Conservation (phyloP, 768 basidiomycete genomes). For the Termitomyces sp. region DNA sequence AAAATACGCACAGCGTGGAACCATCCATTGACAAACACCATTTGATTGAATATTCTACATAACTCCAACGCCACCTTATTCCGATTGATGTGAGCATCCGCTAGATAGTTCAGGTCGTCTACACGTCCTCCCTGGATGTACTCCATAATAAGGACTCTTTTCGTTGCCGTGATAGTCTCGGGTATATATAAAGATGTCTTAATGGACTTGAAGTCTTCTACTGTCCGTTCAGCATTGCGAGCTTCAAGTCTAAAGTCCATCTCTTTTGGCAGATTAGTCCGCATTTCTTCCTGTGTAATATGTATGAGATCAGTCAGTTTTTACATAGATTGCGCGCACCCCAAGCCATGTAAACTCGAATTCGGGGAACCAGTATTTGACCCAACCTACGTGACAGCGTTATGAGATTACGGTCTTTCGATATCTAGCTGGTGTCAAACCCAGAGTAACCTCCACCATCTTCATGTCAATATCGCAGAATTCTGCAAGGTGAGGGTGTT, state of each 20-base stretch:
- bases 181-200: slow-evolving; percentile 87
- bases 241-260: slow-evolving; percentile 96
- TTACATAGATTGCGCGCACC: slow-evolving; percentile 29
- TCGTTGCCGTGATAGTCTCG: slow-evolving; percentile 72
- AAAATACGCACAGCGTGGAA: slow-evolving; percentile 65
- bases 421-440: slow-evolving; percentile 28
- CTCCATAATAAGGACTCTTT: slow-evolving; percentile 92
- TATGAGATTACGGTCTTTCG: not conserved
- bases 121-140: slow-evolving; percentile 87
- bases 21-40: slow-evolving; percentile 96
- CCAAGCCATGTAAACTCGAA: slow-evolving; percentile 95
- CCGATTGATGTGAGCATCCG: slow-evolving; percentile 79
- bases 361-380: slow-evolving; percentile 91
- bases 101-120: slow-evolving; percentile 83
- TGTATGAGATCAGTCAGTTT: slow-evolving; percentile 26
- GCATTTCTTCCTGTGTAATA: slow-evolving; percentile 83
- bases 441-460: slow-evolving; percentile 73
- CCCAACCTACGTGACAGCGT: slow-evolving; percentile 50
- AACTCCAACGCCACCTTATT: slow-evolving; percentile 93
- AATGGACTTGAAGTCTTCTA: slow-evolving; percentile 64
- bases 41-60: slow-evolving; percentile 84
- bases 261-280: slow-evolving; percentile 84
- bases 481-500: slow-evolving; percentile 92
- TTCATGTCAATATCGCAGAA: slow-evolving; percentile 91
- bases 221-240: slow-evolving; percentile 70